Percentiles rank a stretch among this genome's conserved stretches.
These are phyloP conservation scores for Euphorbia peplus DNA, from an alignment of 345 rosid genomes.

Conservation along the genomic window DNA sequence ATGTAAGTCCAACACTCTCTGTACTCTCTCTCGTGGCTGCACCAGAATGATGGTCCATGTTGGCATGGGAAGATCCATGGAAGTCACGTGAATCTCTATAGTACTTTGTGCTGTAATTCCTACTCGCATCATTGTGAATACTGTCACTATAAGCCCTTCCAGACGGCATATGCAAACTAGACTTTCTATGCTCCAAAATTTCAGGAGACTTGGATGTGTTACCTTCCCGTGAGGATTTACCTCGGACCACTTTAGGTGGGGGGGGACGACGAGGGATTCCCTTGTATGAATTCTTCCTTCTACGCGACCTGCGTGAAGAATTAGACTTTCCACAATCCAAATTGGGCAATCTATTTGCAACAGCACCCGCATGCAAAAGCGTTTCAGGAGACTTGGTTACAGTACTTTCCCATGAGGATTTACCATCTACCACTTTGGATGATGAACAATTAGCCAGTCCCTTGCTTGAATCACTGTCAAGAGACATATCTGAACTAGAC, in stretches of 20 bases:
- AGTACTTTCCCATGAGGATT: neutral
- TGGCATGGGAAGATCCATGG: slow-evolving; percentile 26
- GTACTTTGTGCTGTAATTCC: slow-evolving; percentile 20
- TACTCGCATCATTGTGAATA: slow-evolving; percentile 34
- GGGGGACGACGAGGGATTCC: slow-evolving; percentile 15
- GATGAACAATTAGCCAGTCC: neutral
- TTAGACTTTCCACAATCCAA: neutral
- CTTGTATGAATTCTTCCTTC: neutral
- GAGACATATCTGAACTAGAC: slow-evolving; percentile 13
- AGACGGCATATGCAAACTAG: slow-evolving; percentile 16
- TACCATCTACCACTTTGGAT: neutral
- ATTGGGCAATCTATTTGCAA: neutral
- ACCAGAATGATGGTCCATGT: slow-evolving; percentile 26
- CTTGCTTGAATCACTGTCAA: neutral
- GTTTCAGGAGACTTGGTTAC: neutral
- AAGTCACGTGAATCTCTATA: slow-evolving; percentile 23
- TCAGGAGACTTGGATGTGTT: slow-evolving; percentile 9
- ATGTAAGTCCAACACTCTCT: slow-evolving; percentile 28
- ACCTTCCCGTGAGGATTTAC: slow-evolving; percentile 29
- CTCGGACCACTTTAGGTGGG: slow-evolving; percentile 15
- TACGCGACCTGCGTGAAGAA: too few relatives aligned
- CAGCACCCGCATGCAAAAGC: neutral
- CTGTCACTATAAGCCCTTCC: slow-evolving; percentile 34
- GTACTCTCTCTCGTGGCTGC: slow-evolving; percentile 19
- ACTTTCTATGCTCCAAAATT: neutral